A percentile compares a stretch with the other conserved stretches of the same genome.
Evolutionary conservation across 345 rosid genomes (phyloP).

Genomic region (Arabidopsis thaliana): DNA sequence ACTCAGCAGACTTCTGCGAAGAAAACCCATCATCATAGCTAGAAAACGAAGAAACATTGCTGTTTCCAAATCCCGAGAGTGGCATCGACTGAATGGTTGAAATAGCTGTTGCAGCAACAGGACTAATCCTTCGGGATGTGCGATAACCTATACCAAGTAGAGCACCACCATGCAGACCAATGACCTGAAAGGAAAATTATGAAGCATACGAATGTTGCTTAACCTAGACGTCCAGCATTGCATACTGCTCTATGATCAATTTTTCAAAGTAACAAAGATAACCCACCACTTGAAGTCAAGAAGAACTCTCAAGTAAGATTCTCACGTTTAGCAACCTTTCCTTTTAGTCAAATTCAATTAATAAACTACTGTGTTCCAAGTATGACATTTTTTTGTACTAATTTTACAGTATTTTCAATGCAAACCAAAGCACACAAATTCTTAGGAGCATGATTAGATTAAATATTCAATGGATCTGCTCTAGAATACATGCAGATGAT

Average conservation of each 20-base stretch:
- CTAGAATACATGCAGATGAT: constrained; percentile 15
- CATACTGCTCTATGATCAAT: constrained; percentile 14
- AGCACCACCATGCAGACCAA: constrained; percentile 98
- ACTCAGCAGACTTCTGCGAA: constrained; percentile 75
- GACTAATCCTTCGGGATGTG: constrained; percentile 86
- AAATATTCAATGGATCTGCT: constrained; percentile 24
- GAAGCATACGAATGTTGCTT: constrained; percentile 34
- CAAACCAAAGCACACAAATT: constrained; percentile 16
- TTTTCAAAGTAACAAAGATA: constrained; percentile 10
- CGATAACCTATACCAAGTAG: constrained; percentile 96
- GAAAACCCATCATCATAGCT: constrained; percentile 76
- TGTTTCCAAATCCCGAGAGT: constrained; percentile 91
- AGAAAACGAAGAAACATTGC: constrained; percentile 76
- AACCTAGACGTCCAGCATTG: constrained; percentile 29
- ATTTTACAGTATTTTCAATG: constrained; percentile 2
- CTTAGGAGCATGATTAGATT: constrained; percentile 20
- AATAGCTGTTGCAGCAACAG: constrained; percentile 90
- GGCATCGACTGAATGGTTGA: constrained; percentile 98
- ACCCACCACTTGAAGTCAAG: constrained; percentile 21
- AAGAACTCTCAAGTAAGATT: neutral
- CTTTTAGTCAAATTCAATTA: constrained; percentile 27
- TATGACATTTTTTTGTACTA: neutral
- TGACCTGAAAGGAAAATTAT: constrained; percentile 55
- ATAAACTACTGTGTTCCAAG: constrained; percentile 9
- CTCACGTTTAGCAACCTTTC: constrained; percentile 29